A percentile compares a stretch with the other conserved stretches of the same genome.
phyloP scores from a whole-genome alignment of 2,329 filamentous ascomycete genomes.

The Fonsecaea nubica region DNA sequence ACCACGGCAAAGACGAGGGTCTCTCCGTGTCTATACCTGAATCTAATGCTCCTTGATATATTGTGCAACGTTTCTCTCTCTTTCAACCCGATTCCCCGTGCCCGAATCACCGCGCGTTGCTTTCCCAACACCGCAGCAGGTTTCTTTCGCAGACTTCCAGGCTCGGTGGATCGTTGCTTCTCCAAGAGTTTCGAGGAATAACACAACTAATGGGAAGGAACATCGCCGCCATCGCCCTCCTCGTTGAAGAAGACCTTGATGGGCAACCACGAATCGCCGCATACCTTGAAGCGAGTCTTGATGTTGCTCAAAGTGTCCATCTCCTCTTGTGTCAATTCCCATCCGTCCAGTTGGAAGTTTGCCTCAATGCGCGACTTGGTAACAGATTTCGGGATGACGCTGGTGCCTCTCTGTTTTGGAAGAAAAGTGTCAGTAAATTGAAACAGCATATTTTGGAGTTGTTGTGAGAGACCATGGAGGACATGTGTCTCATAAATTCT shows the following conservation, averaged over 20 bases:
- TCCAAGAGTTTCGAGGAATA: neutral
- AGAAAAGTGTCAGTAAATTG: constrained; percentile 7
- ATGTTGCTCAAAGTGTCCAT: constrained; percentile 71
- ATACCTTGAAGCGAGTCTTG: constrained; percentile 81
- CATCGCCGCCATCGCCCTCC: constrained; percentile 35
- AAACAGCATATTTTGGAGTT: neutral
- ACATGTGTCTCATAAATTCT: neutral
- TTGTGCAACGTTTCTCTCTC: constrained; percentile 1
- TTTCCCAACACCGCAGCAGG: constrained; percentile 5
- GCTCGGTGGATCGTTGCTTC: neutral
- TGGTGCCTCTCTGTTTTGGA: constrained; percentile 62
- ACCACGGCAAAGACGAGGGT: neutral
- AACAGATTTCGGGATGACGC: constrained; percentile 85
- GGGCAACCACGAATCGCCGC: constrained; percentile 66
- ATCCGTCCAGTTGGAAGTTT: constrained; percentile 79
- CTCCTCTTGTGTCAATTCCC: constrained; percentile 75
- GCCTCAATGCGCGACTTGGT: constrained; percentile 74
- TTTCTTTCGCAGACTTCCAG: neutral
- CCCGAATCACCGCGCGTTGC: neutral
- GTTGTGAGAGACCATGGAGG: neutral
- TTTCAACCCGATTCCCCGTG: neutral
- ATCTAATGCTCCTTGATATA: constrained; percentile 3
- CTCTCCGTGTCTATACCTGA: constrained; percentile 1
- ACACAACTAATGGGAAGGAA: constrained; percentile 28
- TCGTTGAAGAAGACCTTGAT: constrained; percentile 74